These are phyloP conservation scores for Cyclocybe aegerita DNA, from an alignment of 768 basidiomycete species.

Conservation along the genomic window DNA sequence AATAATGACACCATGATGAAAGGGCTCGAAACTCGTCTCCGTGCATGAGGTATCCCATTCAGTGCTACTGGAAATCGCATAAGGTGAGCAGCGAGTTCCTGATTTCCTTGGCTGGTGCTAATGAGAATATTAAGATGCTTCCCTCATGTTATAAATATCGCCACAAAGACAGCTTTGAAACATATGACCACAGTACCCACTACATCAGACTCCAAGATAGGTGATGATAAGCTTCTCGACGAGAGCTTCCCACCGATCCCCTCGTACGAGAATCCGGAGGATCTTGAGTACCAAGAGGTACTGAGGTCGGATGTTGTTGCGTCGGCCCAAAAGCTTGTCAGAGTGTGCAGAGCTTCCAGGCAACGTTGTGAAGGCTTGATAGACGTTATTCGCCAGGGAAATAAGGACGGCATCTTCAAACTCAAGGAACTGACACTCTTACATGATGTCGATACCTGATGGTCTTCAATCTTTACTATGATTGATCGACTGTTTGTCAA, in stretches of 20 bases:
- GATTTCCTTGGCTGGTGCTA: constrained; percentile 1
- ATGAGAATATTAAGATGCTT: constrained; percentile 22
- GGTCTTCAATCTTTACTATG: constrained; percentile 36
- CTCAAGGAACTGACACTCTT: constrained; percentile 28
- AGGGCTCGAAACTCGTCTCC: constrained; percentile 20
- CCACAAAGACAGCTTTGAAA: constrained; percentile 21
- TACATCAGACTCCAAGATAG: neutral
- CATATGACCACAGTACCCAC: constrained; percentile 20
- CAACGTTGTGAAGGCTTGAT: constrained; percentile 26
- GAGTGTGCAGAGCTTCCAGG: constrained; percentile 26
- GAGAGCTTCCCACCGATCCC: neutral
- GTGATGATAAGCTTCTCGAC: constrained; percentile 2
- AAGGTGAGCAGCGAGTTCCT: constrained; percentile 15
- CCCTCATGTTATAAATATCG: constrained; percentile 31
- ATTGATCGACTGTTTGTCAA: constrained; percentile 30
- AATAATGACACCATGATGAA: constrained; percentile 33
- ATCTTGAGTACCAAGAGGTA: constrained; percentile 14
- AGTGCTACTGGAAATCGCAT: constrained; percentile 20
- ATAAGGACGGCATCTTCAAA: constrained; percentile 13
- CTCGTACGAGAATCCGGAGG: neutral
- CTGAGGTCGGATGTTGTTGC: constrained; percentile 25
- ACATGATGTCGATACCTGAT: constrained; percentile 30
- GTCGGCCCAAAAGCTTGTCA: constrained; percentile 21
- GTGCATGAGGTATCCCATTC: constrained; percentile 19
- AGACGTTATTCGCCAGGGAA: constrained; percentile 7